A percentile compares a stretch with the other conserved stretches of the same genome.
These are phyloP conservation scores for Epichloe gansuensis DNA, from an alignment of 2,329 filamentous ascomycete species.

Conservation along the genomic window DNA sequence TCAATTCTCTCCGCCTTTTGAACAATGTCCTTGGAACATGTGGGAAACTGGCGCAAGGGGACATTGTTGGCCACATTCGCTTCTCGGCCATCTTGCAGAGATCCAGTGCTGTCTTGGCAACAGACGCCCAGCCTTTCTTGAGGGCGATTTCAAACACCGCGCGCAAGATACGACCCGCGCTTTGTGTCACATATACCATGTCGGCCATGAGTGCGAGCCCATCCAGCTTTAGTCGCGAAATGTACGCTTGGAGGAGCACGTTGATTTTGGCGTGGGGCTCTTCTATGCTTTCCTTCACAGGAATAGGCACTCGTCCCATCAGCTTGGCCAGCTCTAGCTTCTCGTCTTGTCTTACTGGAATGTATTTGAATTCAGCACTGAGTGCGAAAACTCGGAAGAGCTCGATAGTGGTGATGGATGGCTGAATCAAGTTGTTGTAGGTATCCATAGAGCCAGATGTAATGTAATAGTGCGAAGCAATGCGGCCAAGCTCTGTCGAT, in stretches of 20 bases:
- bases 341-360: constrained; percentile 93
- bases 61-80: constrained; percentile 99
- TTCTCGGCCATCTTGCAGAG: constrained; percentile 99
- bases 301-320: constrained; percentile 79
- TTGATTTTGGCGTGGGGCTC: constrained; percentile 98
- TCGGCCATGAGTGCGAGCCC: constrained; percentile 95
- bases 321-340: constrained; percentile 93
- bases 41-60: constrained; percentile 78
- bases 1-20: constrained; percentile 92
- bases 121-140: constrained; percentile 90
- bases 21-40: constrained; percentile 72
- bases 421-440: constrained; percentile 91
- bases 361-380: constrained; percentile 98
- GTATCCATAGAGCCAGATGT: constrained; percentile 92
- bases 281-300: constrained; percentile 94
- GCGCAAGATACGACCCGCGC: constrained; percentile 86
- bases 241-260: constrained; percentile 90
- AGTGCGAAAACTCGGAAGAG: constrained; percentile 93
- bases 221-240: constrained; percentile 86
- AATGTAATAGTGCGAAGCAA: constrained; percentile 98
- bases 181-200: constrained; percentile 97
- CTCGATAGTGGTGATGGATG: constrained; percentile 85
- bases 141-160: constrained; percentile 96
- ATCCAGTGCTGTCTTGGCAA: constrained; percentile 83
- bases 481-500: constrained; percentile 84